A percentile compares a stretch with the other conserved stretches of the same genome.
phyloP scores from a whole-genome alignment of 441 rosid species.

The Pelargonium fulgidum region DNA sequence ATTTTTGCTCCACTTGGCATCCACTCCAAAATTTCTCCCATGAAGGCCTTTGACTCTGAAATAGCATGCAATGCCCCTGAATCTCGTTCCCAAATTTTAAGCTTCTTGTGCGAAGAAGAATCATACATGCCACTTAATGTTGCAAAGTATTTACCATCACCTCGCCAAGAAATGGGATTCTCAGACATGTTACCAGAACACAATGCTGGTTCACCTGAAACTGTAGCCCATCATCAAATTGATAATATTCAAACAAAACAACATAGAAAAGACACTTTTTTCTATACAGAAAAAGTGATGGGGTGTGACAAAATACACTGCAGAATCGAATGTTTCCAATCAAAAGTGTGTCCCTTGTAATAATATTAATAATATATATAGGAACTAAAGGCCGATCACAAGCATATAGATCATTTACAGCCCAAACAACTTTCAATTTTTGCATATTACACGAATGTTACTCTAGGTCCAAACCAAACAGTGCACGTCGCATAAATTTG shows the following conservation, averaged over 20 bases:
- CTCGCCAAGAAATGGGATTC: constrained; percentile 74
- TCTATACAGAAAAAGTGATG: too few species aligned
- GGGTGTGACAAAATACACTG: too few species aligned
- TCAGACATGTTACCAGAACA: constrained; percentile 29
- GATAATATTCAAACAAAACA: too few species aligned
- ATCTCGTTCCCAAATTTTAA: constrained; percentile 92
- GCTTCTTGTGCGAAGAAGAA: constrained; percentile 40
- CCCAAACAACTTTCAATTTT: not conserved
- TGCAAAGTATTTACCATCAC: constrained; percentile 85
- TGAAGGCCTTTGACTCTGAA: constrained; percentile 56
- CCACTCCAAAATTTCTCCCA: constrained; percentile 77
- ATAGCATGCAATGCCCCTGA: constrained; percentile 64
- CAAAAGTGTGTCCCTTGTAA: too few species aligned
- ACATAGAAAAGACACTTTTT: too few species aligned
- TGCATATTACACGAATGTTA: not conserved
- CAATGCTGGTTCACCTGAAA: constrained; percentile 43
- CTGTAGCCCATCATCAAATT: not conserved
- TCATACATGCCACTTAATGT: constrained; percentile 39
- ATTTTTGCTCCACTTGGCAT: constrained; percentile 96
- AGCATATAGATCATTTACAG: not conserved
- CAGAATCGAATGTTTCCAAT: too few species aligned
- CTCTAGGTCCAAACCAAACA: not conserved
- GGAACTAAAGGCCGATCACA: not conserved
- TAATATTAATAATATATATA: too few species aligned
- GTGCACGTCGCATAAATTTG: not conserved